These are phyloP conservation scores for Malania oleifera DNA, from an alignment of 164 flowering plant genomes.

Conservation along the genomic window DNA sequence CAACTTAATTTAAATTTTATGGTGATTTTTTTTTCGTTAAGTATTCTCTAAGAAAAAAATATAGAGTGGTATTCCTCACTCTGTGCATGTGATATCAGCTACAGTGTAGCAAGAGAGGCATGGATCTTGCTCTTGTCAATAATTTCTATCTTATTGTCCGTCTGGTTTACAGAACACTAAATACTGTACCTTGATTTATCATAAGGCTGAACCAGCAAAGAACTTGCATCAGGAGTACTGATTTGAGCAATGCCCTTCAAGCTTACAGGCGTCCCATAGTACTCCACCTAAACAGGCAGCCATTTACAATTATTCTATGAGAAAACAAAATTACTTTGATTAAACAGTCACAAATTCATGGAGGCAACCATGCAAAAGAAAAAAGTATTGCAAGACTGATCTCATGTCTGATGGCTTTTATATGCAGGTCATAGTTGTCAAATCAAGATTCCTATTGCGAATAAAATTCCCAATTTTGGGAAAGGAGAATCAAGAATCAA, in stretches of 20 bases:
- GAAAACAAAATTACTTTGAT: neutral
- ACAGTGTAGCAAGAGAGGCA: neutral
- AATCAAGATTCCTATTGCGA: too few species aligned
- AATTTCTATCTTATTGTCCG: neutral
- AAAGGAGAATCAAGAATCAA: too few species aligned
- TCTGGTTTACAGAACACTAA: neutral
- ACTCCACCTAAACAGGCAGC: slow-evolving; percentile 61
- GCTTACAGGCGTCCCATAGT: slow-evolving; percentile 84
- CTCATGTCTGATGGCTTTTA: too few species aligned
- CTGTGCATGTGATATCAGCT: neutral
- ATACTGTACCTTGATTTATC: slow-evolving; percentile 83
- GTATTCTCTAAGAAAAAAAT: too few species aligned
- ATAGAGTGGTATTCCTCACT: too few species aligned
- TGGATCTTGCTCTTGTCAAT: neutral
- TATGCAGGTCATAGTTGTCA: too few species aligned
- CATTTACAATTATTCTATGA: slow-evolving; percentile 5
- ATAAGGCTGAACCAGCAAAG: slow-evolving; percentile 81
- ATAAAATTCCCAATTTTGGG: too few species aligned
- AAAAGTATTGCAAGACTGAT: neutral
- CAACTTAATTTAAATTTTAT: too few species aligned
- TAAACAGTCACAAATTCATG: neutral
- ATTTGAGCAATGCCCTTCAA: slow-evolving; percentile 94
- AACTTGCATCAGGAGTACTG: slow-evolving; percentile 82
- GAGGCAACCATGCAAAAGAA: neutral
- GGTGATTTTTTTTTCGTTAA: too few species aligned